phyloP scores from a whole-genome alignment of 345 rosid genomes.

The Gynandropsis gynandra region DNA sequence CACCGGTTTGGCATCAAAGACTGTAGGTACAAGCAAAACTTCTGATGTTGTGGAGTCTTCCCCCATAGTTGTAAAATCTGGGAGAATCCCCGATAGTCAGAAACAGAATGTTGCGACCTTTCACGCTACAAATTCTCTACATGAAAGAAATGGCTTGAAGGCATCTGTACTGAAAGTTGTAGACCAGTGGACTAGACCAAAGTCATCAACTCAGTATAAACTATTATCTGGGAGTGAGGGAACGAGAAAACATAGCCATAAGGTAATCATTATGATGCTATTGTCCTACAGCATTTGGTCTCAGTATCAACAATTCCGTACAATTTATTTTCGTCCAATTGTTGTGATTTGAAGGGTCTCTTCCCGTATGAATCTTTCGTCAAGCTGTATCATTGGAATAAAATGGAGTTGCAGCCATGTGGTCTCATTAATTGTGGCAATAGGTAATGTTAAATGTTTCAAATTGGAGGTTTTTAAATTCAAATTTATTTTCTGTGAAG shows the following conservation, averaged over 20 bases:
- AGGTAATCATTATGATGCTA: slow-evolving; percentile 38
- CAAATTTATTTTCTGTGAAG: slow-evolving; percentile 9
- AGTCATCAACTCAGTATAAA: slow-evolving; percentile 28
- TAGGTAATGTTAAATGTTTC: slow-evolving; percentile 42
- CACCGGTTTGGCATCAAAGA: slow-evolving; percentile 24
- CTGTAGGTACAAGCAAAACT: slow-evolving; percentile 26
- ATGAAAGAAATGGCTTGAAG: slow-evolving; percentile 42
- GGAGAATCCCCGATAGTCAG: slow-evolving; percentile 30
- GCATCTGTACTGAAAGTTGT: slow-evolving; percentile 55
- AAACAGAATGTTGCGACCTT: slow-evolving; percentile 26
- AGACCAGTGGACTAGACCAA: slow-evolving; percentile 60
- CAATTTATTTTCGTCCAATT: slow-evolving; percentile 10
- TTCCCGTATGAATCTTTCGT: slow-evolving; percentile 76
- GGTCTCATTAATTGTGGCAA: slow-evolving; percentile 91
- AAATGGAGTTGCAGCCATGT: slow-evolving; percentile 66
- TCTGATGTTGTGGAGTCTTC: slow-evolving; percentile 25
- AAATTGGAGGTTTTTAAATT: neutral
- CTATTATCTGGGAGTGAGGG: slow-evolving; percentile 30
- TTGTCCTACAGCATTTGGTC: slow-evolving; percentile 1
- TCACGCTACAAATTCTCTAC: slow-evolving; percentile 29
- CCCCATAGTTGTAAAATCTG: slow-evolving; percentile 31
- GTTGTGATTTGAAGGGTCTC: slow-evolving; percentile 50
- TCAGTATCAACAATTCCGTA: slow-evolving; percentile 10
- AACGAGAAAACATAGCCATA: slow-evolving; percentile 47
- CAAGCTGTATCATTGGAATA: slow-evolving; percentile 61